These are phyloP conservation scores for Thelonectria blattea DNA, from an alignment of 2,329 filamentous ascomycete genomes.

Conservation along the genomic window DNA sequence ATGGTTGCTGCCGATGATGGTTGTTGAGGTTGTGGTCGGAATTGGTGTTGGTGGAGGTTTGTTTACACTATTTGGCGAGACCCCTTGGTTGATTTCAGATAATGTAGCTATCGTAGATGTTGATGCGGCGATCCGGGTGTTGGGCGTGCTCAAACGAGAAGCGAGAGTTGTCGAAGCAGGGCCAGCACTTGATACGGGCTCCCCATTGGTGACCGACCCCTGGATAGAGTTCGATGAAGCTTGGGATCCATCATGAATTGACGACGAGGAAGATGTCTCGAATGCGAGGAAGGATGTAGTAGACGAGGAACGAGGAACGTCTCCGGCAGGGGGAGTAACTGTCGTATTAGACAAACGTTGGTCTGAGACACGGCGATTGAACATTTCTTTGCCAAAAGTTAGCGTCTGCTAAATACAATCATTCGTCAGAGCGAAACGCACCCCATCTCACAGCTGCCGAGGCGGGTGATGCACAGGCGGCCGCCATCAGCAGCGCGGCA, in stretches of 20 bases:
- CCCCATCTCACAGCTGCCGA: conserved; percentile 26
- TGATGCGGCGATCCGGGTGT: neutral
- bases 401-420: neutral
- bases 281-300: neutral
- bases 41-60: neutral
- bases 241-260: neutral
- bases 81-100: neutral
- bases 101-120: neutral
- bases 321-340: conserved; percentile 3
- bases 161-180: neutral
- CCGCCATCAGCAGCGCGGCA: conserved; percentile 26
- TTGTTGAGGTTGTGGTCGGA: neutral
- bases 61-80: neutral
- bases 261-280: neutral
- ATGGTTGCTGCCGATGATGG: neutral
- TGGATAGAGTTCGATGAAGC: neutral
- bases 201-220: neutral
- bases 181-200: neutral
- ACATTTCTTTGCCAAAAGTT: conserved; percentile 6
- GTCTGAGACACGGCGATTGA: conserved; percentile 1
- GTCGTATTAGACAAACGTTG: conserved; percentile 13
- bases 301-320: neutral
- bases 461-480: conserved; percentile 25
- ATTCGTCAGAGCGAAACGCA: conserved; percentile 1
- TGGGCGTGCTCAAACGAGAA: neutral